Conservation (phyloP, 345 rosid genomes). For the Draba incana region DNA sequence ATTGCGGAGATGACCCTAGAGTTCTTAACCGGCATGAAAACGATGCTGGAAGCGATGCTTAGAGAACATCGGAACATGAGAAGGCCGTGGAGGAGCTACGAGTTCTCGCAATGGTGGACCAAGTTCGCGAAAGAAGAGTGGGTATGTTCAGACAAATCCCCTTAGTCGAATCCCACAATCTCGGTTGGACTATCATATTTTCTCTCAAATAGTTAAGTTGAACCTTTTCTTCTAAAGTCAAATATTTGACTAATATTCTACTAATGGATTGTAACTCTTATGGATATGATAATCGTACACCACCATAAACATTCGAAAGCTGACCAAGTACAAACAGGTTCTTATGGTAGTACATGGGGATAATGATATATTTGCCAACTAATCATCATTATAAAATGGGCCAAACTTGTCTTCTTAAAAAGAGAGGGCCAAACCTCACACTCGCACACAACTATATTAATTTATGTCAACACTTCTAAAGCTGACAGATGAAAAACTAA, state of each 20-base stretch:
- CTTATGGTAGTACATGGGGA: background rate
- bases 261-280: background rate
- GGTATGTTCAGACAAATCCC: too few relatives aligned
- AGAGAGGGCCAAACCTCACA: background rate
- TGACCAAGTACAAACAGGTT: background rate
- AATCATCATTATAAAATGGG: conserved; percentile 5
- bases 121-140: too few relatives aligned
- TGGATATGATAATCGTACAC: background rate
- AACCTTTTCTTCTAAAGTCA: background rate
- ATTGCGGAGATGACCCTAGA: too few relatives aligned
- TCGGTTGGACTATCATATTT: too few relatives aligned
- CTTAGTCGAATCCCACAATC: too few relatives aligned
- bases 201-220: background rate
- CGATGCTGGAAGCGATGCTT: too few relatives aligned
- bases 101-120: too few relatives aligned
- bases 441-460: background rate
- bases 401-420: background rate
- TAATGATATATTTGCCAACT: conserved; percentile 19
- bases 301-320: background rate
- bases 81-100: too few relatives aligned
- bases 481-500: background rate
- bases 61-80: too few relatives aligned
- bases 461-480: background rate
- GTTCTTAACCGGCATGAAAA: too few relatives aligned
- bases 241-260: background rate